Base-by-base conservation (phyloP, 441 rosid genomes). In the Pelargonium australe region DNA sequence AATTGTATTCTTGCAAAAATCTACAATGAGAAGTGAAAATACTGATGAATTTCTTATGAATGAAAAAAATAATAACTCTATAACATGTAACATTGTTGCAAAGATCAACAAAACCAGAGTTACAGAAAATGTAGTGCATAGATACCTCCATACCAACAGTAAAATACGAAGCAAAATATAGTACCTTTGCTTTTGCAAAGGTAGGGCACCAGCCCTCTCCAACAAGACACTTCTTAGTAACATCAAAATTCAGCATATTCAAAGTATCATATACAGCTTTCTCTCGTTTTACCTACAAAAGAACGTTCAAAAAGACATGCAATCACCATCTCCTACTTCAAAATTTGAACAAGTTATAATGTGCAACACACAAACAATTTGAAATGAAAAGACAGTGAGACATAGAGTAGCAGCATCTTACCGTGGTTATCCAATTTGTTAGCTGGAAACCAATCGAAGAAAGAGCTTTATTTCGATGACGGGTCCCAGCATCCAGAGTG, bases 151-250 rank as follows among this genome's bases (percentile, higher is more conserved):
- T 72, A 44, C 45, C 9, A 66, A 57, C 53, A 49, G 5, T 34
- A 51, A 16, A 7, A 31, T 14, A 63, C 10, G 55, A 43, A 67
- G 51, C 55, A 61, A 41, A 5, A 69, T 51, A 68, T 70, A 60
- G 74, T 84, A 92, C 99, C 96, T 92, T 87, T 70, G 85, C 68
- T 85, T 86, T 92, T 45, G 99, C 98, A 82, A 89, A 95, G 72
- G 86, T 72, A 65, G 98, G 93, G 68, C 89, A 81, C 93, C 96
- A 89, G 34, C 86, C 91, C 78, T 89, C 93, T 68, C 81, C 89
- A 53, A 84, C 96, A 77, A 89, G 93, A 75, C 93, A 87, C 70
- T 85, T 89, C 73, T 86, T 89, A 55, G 96, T 86, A 73, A 87
- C 93, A 68, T 89, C 93, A 70, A 89, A 83, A 66, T 89, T 89